A percentile compares a stretch with the other conserved stretches of the same genome.
These are phyloP conservation scores for Dryadomyces sulphureus DNA, from an alignment of 2,329 filamentous ascomycete genomes.

Conservation along the genomic window DNA sequence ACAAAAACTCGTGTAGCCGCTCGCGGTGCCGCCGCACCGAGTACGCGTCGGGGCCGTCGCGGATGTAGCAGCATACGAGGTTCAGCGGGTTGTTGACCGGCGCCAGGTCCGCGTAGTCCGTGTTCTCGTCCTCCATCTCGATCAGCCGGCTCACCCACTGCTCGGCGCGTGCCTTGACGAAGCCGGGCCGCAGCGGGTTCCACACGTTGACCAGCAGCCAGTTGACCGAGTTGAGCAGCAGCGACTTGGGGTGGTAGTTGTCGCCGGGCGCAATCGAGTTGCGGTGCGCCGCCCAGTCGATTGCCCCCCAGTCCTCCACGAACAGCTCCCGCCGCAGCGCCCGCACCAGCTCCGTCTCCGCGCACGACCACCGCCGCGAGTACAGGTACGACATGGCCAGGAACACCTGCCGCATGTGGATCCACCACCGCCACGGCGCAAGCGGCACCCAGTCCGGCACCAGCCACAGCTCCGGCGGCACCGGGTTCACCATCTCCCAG, in stretches of 20 bases:
- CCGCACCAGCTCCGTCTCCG: constrained; percentile 58
- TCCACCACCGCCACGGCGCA: constrained; percentile 92
- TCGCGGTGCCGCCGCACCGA: constrained; percentile 67
- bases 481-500: constrained; percentile 91
- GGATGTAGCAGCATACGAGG: constrained; percentile 69
- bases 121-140: constrained; percentile 85
- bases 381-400: constrained; percentile 83
- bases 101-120: constrained; percentile 70
- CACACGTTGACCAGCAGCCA: constrained; percentile 68
- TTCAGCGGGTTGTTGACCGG: constrained; percentile 90
- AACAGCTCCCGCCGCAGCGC: constrained; percentile 72
- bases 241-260: constrained; percentile 88
- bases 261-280: constrained; percentile 70
- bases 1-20: constrained; percentile 71
- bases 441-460: constrained; percentile 83
- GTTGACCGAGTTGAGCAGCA: constrained; percentile 65
- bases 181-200: constrained; percentile 56
- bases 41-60: constrained; percentile 61
- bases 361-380: constrained; percentile 67
- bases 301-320: constrained; percentile 58
- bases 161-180: constrained; percentile 57
- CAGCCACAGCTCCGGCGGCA: constrained; percentile 87
- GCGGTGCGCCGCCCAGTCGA: constrained; percentile 63
- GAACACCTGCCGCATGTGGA: constrained; percentile 96
- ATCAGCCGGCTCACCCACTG: constrained; percentile 71